Conservation (phyloP, 2,329 filamentous ascomycete species). For the Thielaviopsis ethacetica region DNA sequence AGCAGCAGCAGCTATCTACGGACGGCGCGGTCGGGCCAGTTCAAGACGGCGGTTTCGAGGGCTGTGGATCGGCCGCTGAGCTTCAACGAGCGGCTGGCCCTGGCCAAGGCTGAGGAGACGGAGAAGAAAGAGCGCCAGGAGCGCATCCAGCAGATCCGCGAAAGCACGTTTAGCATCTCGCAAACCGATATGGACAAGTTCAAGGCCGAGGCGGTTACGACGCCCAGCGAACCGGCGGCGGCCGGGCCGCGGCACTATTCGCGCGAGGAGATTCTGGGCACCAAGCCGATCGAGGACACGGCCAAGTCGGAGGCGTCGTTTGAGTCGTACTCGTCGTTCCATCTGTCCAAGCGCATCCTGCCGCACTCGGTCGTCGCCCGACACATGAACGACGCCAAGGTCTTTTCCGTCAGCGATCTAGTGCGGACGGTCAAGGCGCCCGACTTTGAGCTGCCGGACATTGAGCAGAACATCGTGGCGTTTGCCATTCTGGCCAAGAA, state of each 20-base stretch:
- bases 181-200: constrained; percentile 42
- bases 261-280: constrained; percentile 43
- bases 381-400: constrained; percentile 60
- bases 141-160: constrained; percentile 36
- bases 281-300: constrained; percentile 21
- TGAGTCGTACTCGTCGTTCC: constrained; percentile 72
- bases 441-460: constrained; percentile 61
- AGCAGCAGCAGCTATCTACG: constrained; percentile 6
- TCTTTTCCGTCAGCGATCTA: constrained; percentile 64
- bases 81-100: constrained; percentile 76
- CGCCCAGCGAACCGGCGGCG: constrained; percentile 31
- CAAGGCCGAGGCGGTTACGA: constrained; percentile 38
- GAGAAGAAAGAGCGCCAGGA: constrained; percentile 33
- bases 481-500: constrained; percentile 80
- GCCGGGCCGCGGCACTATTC: constrained; percentile 37
- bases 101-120: constrained; percentile 43
- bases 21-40: constrained; percentile 5
- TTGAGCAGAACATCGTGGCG: constrained; percentile 79
- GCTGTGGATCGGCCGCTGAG: constrained; percentile 27
- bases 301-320: constrained; percentile 43
- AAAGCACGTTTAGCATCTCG: constrained; percentile 39
- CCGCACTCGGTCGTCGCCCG: constrained; percentile 67
- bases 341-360: constrained; percentile 68
- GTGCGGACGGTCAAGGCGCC: constrained; percentile 69
- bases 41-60: not conserved